A percentile compares a stretch with the other conserved stretches of the same genome.
These are phyloP conservation scores for Schizosaccharomyces versatilis DNA, from an alignment of 1,139 yeast species.

Conservation along the genomic window DNA sequence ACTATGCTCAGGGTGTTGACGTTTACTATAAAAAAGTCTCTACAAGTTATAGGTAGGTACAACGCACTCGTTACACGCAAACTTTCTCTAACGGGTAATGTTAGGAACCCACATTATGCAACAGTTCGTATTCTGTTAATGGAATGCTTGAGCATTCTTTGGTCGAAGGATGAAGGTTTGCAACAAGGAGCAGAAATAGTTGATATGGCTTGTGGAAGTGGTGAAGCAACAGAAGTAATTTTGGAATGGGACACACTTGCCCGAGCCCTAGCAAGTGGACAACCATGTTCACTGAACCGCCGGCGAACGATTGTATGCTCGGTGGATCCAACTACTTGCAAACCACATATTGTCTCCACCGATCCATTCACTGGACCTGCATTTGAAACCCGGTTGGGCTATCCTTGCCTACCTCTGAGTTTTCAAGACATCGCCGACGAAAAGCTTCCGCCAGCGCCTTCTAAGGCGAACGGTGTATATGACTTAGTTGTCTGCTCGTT, in stretches of 20 bases:
- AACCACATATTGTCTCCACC: constrained; percentile 5
- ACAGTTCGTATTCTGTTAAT: constrained; percentile 6
- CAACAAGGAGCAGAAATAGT: constrained; percentile 4
- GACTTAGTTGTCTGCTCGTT: constrained; percentile 6
- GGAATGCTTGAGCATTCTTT: constrained; percentile 7
- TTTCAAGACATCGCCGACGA: constrained; percentile 6
- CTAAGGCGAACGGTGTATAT: constrained; percentile 3
- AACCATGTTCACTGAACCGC: not conserved
- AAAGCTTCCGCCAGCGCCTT: constrained; percentile 5
- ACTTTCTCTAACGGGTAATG: too few species aligned
- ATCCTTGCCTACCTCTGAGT: not conserved
- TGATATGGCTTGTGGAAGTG: constrained; percentile 9
- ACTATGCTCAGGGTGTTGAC: constrained; percentile 10
- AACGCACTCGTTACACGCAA: not conserved
- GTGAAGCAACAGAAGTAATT: constrained; percentile 7
- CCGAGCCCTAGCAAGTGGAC: not conserved
- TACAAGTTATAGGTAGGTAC: not conserved
- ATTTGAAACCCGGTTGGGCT: not conserved
- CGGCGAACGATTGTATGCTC: constrained; percentile 3
- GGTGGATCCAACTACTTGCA: not conserved
- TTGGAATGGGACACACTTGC: constrained; percentile 7
- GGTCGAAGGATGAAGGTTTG: not conserved
- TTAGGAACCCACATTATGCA: constrained; percentile 7
- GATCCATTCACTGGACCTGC: constrained; percentile 10
- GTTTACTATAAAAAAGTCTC: constrained; percentile 7